phyloP scores from a whole-genome alignment of 225 moss, liverwort and hornwort species.

The Anthoceros angustus region DNA sequence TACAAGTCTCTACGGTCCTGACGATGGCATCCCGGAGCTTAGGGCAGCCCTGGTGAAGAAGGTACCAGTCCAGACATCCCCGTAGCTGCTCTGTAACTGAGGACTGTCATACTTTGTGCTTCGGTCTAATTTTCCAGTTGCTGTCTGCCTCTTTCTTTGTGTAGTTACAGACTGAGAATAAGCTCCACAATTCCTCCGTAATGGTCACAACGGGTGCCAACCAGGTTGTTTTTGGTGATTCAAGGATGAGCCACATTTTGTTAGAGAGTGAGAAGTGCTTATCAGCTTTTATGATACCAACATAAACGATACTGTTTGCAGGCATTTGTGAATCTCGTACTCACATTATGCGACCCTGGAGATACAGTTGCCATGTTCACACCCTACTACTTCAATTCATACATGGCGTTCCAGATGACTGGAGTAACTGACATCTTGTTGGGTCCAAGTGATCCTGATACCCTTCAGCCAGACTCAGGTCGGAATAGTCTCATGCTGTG shows the following conservation, averaged over 20 bases:
- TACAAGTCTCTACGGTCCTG: constrained; percentile 71
- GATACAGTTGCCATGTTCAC: constrained; percentile 88
- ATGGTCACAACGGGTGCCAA: constrained; percentile 99
- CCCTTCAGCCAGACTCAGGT: constrained; percentile 95
- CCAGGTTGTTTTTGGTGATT: constrained; percentile 34
- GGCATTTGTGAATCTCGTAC: constrained; percentile 88
- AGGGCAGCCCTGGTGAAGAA: constrained; percentile 78
- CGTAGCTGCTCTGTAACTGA: neutral
- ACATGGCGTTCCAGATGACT: constrained; percentile 99
- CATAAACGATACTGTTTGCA: constrained; percentile 17
- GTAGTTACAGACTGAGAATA: constrained; percentile 76
- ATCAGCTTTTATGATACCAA: neutral
- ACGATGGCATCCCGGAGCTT: constrained; percentile 85
- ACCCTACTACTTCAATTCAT: constrained; percentile 97
- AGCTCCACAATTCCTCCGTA: constrained; percentile 61
- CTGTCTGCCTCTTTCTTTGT: neutral
- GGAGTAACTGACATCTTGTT: constrained; percentile 82
- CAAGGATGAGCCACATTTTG: neutral
- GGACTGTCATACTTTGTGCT: neutral
- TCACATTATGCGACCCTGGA: constrained; percentile 88
- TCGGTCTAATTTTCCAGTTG: neutral
- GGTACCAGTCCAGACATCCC: constrained; percentile 16
- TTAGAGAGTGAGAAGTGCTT: neutral
- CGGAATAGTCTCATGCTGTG: neutral
- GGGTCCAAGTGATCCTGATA: constrained; percentile 60